Conservation (phyloP, 116 monocot genomes). For the Trichopus zeylanicus region DNA sequence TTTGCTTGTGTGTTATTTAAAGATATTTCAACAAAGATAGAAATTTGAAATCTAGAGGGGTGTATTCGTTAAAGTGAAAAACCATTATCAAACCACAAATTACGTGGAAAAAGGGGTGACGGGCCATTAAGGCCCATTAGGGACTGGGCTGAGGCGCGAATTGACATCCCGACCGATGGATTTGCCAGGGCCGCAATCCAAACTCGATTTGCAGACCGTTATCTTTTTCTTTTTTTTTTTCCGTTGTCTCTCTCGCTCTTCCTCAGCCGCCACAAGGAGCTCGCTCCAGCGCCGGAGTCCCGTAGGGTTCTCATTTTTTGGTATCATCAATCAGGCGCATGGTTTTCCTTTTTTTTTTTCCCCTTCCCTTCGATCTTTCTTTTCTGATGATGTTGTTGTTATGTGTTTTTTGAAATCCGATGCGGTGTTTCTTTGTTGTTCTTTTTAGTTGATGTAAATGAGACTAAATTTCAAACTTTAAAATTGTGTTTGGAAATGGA, state of each 20-base stretch:
- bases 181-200: neutral
- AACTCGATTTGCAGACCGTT: neutral
- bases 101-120: too few relatives aligned
- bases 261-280: neutral
- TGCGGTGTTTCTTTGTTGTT: neutral
- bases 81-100: too few relatives aligned
- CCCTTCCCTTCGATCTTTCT: neutral
- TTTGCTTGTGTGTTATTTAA: too few relatives aligned
- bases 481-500: too few relatives aligned
- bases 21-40: too few relatives aligned
- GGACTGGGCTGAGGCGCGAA: too few relatives aligned
- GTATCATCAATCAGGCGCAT: neutral
- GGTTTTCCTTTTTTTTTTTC: neutral
- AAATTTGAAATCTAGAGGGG: too few relatives aligned
- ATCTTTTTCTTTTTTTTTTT: neutral
- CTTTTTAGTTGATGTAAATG: too few relatives aligned
- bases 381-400: neutral
- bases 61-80: too few relatives aligned
- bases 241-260: neutral
- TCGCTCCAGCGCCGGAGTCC: neutral
- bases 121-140: too few relatives aligned
- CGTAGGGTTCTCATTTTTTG: neutral
- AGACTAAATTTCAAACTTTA: too few relatives aligned
- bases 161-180: too few relatives aligned
- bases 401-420: neutral